Conservation (phyloP, 1,284 basidiomycete species). For the Trichosporon ovoides region DNA sequence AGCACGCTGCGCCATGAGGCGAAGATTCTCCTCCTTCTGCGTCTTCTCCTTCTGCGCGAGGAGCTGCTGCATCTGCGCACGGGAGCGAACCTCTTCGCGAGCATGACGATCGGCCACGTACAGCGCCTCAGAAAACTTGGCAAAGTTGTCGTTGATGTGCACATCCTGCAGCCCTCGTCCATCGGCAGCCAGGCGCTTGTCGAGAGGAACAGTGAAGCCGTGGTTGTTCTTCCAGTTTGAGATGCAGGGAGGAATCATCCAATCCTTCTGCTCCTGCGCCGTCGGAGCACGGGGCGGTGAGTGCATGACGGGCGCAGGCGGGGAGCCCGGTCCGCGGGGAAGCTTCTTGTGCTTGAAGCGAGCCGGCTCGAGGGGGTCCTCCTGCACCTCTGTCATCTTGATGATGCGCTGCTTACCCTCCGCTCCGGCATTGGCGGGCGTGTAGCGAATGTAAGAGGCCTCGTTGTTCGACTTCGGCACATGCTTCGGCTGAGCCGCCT, state of each 20-base stretch:
- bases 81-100: constrained; percentile 93
- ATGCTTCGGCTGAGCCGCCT: constrained; percentile 76
- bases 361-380: constrained; percentile 95
- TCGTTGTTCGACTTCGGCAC: constrained; percentile 68
- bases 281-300: constrained; percentile 95
- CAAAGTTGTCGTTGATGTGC: constrained; percentile 98
- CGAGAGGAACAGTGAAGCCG: constrained; percentile 97
- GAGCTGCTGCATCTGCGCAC: constrained; percentile 95
- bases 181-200: constrained; percentile 96
- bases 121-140: constrained; percentile 94
- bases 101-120: constrained; percentile 97
- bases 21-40: constrained; percentile 91
- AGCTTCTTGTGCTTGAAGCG: constrained; percentile 99
- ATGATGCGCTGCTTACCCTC: constrained; percentile 85
- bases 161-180: constrained; percentile 96
- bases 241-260: constrained; percentile 99
- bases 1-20: constrained; percentile 87
- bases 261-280: constrained; percentile 96
- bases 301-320: constrained; percentile 92
- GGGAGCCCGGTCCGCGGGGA: constrained; percentile 87
- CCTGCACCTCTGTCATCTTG: constrained; percentile 95
- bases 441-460: constrained; percentile 87
- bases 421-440: constrained; percentile 59
- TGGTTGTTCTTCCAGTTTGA: constrained; percentile 99
- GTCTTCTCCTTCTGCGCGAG: constrained; percentile 97